These are phyloP conservation scores for Potentilla sterilis DNA, from an alignment of 306 rosid species.

Conservation along the genomic window DNA sequence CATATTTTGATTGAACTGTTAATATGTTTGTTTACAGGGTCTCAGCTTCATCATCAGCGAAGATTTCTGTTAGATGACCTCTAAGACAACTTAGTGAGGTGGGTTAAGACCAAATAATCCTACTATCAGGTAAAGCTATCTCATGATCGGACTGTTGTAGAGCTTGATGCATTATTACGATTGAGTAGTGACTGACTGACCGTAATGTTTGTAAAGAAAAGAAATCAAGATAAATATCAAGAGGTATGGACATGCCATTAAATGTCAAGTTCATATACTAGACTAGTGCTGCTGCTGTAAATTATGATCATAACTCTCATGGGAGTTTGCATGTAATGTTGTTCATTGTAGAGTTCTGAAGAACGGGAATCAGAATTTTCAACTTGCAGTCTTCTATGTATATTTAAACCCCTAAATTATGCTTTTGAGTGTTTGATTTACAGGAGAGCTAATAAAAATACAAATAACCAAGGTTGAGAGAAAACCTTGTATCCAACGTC, in stretches of 20 bases:
- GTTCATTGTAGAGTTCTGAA: neutral
- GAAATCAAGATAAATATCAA: neutral
- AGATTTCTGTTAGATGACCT: neutral
- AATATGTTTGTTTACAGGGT: neutral
- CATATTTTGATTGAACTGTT: neutral
- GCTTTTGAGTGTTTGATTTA: neutral
- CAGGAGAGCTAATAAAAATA: neutral
- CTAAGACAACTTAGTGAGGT: neutral
- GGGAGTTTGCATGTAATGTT: neutral
- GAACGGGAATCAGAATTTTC: neutral
- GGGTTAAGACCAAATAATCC: neutral
- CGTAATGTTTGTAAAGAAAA: neutral
- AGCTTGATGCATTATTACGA: neutral
- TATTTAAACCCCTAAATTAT: neutral
- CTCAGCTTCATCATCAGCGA: neutral
- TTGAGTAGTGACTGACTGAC: too few relatives aligned
- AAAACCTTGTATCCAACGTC: neutral
- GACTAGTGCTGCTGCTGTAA: neutral
- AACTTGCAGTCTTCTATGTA: neutral
- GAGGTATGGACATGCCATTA: neutral
- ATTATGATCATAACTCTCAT: neutral
- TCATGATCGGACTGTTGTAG: neutral
- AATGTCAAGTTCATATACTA: neutral
- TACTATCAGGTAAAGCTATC: neutral
- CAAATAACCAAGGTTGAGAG: neutral